Evolutionary conservation across 805 yeast genomes (phyloP).

Genomic region (Yarrowia sp.): DNA sequence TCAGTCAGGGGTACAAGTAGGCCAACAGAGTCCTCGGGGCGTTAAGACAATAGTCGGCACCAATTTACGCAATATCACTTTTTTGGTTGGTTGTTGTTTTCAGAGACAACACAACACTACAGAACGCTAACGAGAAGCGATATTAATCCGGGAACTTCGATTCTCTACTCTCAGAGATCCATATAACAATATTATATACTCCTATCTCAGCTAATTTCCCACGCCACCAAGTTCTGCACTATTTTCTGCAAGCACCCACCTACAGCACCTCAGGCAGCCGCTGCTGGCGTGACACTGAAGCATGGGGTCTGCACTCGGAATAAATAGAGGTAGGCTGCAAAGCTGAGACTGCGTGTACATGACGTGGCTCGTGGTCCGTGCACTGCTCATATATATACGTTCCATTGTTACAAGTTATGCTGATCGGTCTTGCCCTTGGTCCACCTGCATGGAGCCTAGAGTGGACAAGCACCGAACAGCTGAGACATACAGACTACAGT

Average conservation of each 20-base stretch:
- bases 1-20: constrained; percentile 1
- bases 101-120: neutral
- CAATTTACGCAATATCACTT: too few relatives aligned
- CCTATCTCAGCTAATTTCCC: too few relatives aligned
- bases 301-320: neutral
- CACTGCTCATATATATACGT: neutral
- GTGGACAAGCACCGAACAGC: neutral
- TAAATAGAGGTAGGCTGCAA: neutral
- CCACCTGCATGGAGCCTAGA: neutral
- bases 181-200: too few relatives aligned
- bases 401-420: constrained; percentile 18
- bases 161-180: too few relatives aligned
- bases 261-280: too few relatives aligned
- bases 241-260: too few relatives aligned
- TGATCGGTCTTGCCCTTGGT: neutral
- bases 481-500: too few relatives aligned
- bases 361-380: constrained; percentile 6
- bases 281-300: neutral
- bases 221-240: too few relatives aligned
- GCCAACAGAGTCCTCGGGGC: too few relatives aligned
- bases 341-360: neutral
- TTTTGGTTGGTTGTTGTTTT: neutral
- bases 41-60: too few relatives aligned
- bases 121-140: too few relatives aligned
- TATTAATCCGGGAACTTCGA: too few relatives aligned